Conservation (phyloP, 192 early-diverging fungal genomes). For the Gonapodya sp. region DNA sequence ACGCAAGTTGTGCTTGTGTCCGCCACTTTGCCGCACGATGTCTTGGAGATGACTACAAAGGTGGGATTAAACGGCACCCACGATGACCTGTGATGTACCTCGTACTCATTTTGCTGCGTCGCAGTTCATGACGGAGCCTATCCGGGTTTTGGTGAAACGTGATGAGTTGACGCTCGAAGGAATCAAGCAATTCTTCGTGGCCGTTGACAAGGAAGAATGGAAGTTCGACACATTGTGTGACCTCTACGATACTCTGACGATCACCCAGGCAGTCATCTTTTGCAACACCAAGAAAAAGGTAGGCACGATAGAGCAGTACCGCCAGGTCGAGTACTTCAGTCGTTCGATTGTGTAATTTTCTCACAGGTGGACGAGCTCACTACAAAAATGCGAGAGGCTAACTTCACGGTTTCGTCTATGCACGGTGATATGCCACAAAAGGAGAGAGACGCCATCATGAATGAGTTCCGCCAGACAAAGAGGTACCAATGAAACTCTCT, state of each 20-base stretch:
- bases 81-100: background rate
- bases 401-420: conserved; percentile 97
- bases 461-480: conserved; percentile 86
- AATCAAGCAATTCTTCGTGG: conserved; percentile 98
- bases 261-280: conserved; percentile 98
- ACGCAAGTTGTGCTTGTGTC: conserved; percentile 88
- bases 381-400: conserved; percentile 88
- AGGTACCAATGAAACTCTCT: conserved; percentile 32
- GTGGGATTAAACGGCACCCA: background rate
- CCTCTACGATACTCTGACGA: conserved; percentile 90
- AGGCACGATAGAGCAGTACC: background rate
- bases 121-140: conserved; percentile 92
- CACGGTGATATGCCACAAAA: conserved; percentile 99
- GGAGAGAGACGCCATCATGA: conserved; percentile 95
- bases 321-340: background rate
- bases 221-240: conserved; percentile 98
- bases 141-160: conserved; percentile 94
- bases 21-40: conserved; percentile 90
- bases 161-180: conserved; percentile 98
- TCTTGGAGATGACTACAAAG: conserved; percentile 85
- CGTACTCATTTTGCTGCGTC: background rate
- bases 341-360: background rate
- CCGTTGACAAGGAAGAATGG: conserved; percentile 96
- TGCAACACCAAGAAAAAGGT: conserved; percentile 93
- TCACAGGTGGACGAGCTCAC: conserved; percentile 87